phyloP scores from a whole-genome alignment of 2,329 filamentous ascomycete genomes.

The Colletotrichum melonis region DNA sequence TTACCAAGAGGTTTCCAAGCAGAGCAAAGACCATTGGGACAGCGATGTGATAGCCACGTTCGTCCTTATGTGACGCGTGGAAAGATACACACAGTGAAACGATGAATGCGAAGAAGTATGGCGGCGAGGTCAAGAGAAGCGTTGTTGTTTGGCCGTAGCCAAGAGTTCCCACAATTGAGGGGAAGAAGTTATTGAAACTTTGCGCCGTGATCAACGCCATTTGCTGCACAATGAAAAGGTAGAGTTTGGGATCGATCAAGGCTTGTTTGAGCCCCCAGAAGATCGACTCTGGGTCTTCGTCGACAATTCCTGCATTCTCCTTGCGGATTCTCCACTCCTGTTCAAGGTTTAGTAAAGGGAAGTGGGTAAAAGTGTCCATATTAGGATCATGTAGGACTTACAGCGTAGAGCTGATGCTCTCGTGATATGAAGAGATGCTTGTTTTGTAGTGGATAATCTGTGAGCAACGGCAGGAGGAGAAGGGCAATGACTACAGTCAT shows the following conservation, averaged over 20 bases:
- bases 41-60: conserved; percentile 70
- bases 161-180: conserved; percentile 67
- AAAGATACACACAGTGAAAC: conserved; percentile 69
- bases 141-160: conserved; percentile 64
- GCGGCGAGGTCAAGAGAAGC: conserved; percentile 66
- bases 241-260: conserved; percentile 5
- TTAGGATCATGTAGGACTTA: background rate
- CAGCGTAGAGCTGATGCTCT: conserved; percentile 20
- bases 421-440: conserved; percentile 19
- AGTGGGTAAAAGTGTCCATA: no score
- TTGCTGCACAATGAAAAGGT: conserved; percentile 39
- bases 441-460: conserved; percentile 37
- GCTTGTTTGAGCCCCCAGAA: conserved; percentile 24
- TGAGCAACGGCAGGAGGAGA: conserved; percentile 37
- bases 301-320: conserved; percentile 16
- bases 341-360: no score
- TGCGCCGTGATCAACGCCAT: conserved; percentile 42
- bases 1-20: conserved; percentile 40
- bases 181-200: conserved; percentile 50
- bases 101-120: conserved; percentile 65
- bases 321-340: conserved; percentile 29
- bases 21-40: conserved; percentile 57
- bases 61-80: conserved; percentile 70
- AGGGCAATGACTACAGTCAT: conserved; percentile 40
- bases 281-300: conserved; percentile 24